These are phyloP conservation scores for Setaria italica DNA, from an alignment of 202 grass and related monocot species.

Conservation along the genomic window DNA sequence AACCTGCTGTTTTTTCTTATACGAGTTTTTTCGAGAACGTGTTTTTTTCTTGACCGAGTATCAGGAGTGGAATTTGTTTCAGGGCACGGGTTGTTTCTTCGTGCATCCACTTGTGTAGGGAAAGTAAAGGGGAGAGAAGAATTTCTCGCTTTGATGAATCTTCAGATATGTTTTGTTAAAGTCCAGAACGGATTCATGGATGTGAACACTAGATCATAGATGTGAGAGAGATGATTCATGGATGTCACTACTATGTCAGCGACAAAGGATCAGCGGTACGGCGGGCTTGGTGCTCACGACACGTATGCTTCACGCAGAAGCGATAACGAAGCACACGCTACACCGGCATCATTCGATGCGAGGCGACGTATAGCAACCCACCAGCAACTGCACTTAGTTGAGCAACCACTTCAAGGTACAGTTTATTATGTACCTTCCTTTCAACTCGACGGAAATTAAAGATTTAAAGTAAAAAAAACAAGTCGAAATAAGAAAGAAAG, in stretches of 20 bases:
- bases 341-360: not conserved
- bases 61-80: not conserved
- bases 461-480: not conserved
- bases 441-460: not conserved
- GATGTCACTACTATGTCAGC: not conserved
- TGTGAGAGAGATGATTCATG: not conserved
- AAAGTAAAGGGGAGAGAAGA: not conserved
- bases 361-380: not conserved
- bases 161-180: not conserved
- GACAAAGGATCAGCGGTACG: not conserved
- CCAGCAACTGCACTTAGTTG: not conserved
- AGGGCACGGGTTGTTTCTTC: not conserved
- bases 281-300: not conserved
- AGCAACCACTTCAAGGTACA: slow-evolving; percentile 5
- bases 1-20: not conserved
- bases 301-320: slow-evolving; percentile 36
- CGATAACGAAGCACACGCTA: slow-evolving; percentile 15
- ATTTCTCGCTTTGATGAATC: not conserved
- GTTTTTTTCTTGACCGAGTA: not conserved
- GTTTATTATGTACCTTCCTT: not conserved
- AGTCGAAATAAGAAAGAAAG: not conserved
- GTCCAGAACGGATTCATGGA: not conserved
- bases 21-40: too few species aligned
- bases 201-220: not conserved
- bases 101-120: not conserved